phyloP scores from a whole-genome alignment of 805 yeast species.

The Starmerella vaccinii region DNA sequence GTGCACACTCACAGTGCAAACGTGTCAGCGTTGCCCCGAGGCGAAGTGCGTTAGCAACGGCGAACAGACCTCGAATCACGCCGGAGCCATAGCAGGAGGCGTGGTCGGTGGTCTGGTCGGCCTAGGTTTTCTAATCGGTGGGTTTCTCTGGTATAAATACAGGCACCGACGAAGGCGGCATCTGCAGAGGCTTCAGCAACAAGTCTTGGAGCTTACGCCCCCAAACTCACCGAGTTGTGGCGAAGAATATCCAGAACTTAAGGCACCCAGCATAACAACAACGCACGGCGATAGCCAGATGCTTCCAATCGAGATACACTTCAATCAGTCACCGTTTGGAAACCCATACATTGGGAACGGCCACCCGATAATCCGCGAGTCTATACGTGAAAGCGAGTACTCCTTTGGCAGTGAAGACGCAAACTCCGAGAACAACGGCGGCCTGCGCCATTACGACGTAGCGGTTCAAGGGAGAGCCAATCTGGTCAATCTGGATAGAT shows the following conservation, averaged over 20 bases:
- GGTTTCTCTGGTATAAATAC: constrained; percentile 19
- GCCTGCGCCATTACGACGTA: constrained; percentile 26
- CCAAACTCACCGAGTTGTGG: constrained; percentile 21
- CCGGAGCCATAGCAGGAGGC: constrained; percentile 65
- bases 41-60: constrained; percentile 36
- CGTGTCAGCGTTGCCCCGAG: constrained; percentile 49
- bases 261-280: constrained; percentile 16
- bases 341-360: not conserved
- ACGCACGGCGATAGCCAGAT: constrained; percentile 3
- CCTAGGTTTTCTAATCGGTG: constrained; percentile 33
- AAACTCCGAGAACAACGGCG: constrained; percentile 9
- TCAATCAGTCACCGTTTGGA: not conserved
- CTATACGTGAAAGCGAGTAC: constrained; percentile 27
- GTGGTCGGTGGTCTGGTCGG: constrained; percentile 53
- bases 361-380: constrained; percentile 27
- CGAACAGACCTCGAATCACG: constrained; percentile 8
- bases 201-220: constrained; percentile 6
- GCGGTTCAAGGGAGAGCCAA: constrained; percentile 70
- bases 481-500: constrained; percentile 43
- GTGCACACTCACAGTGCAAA: constrained; percentile 46
- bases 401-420: constrained; percentile 14
- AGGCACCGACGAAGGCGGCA: constrained; percentile 13
- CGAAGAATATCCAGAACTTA: constrained; percentile 10
- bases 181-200: constrained; percentile 8
- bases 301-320: constrained; percentile 2